Base-by-base conservation (phyloP, 1,284 basidiomycete species). In the Cryptococcus sp. region DNA sequence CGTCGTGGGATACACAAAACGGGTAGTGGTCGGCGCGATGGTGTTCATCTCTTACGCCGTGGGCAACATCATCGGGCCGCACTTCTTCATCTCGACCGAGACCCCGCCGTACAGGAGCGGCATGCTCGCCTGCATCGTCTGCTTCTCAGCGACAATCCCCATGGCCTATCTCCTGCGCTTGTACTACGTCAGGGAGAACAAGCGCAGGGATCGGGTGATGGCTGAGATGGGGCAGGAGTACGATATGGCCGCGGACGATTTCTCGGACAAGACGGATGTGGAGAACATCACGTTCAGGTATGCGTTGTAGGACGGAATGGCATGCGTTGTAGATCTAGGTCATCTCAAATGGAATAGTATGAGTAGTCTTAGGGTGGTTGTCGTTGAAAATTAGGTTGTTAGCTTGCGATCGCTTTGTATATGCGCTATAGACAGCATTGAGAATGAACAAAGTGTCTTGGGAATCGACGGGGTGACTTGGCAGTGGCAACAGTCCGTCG, bases 111-210 rank as follows among this genome's bases (percentile, higher is more conserved):
- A 73, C 52, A 60, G 64, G n/a, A 50, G 61, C 11, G 73, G 71
- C 49, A 71, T 71, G 69, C 56, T 69, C 13, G 54, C 67, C 31
- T 74, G 69, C 54, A 69, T 73, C 25, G 58, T 68, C 35, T 73
- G 68, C 48, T 68, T 75, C 45, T 53, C 55, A 19, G 46, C 53
- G 16, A 60, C 59, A 3, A 53, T 67, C 27, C 63, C 66, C 1
- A 56, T 69, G 53, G 45, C 45, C n/a, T 42, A 50, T 16, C 25
- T 35, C 16, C 60, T 73, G 19, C 46, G 71, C n/a, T 19, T 60
- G 47, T 68, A 69, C 56, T 71, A 69, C 46, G 55, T 68, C 13
- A 45, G 59, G 17, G 68, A 71, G 57, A 73, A 73, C 47, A 46
- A 19, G 31, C 52, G 64, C 13, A 51, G 70, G 5, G 71, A 71